These are phyloP conservation scores for Aphanoascus verrucosus DNA, from an alignment of 2,329 filamentous ascomycete genomes.

Conservation along the genomic window DNA sequence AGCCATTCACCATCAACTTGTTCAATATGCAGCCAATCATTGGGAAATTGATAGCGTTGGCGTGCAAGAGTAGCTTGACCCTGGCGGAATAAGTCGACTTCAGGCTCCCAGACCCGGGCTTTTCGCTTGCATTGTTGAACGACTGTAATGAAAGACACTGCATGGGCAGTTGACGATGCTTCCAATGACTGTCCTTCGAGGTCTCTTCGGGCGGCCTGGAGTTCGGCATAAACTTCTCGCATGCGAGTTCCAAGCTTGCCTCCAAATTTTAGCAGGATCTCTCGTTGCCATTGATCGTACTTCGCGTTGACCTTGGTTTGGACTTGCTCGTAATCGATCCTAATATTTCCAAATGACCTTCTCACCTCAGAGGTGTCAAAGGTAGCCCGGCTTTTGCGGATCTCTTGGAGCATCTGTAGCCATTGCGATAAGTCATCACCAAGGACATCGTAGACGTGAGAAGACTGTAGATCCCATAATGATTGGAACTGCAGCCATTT, in stretches of 20 bases:
- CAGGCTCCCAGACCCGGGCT: slow-evolving; percentile 85
- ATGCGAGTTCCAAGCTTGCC: slow-evolving; percentile 78
- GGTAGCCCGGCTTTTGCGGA: slow-evolving; percentile 85
- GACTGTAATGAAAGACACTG: slow-evolving; percentile 95
- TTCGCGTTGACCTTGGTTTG: slow-evolving; percentile 98
- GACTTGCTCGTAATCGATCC: slow-evolving; percentile 96
- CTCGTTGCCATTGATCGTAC: slow-evolving; percentile 99
- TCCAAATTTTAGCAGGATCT: slow-evolving; percentile 89
- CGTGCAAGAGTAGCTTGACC: slow-evolving; percentile 85
- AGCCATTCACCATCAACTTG: slow-evolving; percentile 96
- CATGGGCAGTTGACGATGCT: slow-evolving; percentile 88
- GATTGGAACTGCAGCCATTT: slow-evolving; percentile 99
- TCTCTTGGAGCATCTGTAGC: slow-evolving; percentile 93
- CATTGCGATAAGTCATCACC: slow-evolving; percentile 86
- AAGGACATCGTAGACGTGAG: slow-evolving; percentile 85
- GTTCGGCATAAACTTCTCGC: slow-evolving; percentile 82
- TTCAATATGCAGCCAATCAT: slow-evolving; percentile 90
- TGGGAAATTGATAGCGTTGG: slow-evolving; percentile 85
- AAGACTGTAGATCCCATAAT: slow-evolving; percentile 91
- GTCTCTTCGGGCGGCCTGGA: slow-evolving; percentile 80
- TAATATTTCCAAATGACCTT: slow-evolving; percentile 83
- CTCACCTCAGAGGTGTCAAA: slow-evolving; percentile 96
- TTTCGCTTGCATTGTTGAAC: slow-evolving; percentile 94
- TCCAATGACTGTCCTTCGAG: slow-evolving; percentile 87
- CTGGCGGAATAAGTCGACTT: slow-evolving; percentile 91